Percentiles rank a stretch among this genome's conserved stretches.
These are phyloP conservation scores for Leccinum barrowsii DNA, from an alignment of 768 basidiomycete species.

Conservation along the genomic window DNA sequence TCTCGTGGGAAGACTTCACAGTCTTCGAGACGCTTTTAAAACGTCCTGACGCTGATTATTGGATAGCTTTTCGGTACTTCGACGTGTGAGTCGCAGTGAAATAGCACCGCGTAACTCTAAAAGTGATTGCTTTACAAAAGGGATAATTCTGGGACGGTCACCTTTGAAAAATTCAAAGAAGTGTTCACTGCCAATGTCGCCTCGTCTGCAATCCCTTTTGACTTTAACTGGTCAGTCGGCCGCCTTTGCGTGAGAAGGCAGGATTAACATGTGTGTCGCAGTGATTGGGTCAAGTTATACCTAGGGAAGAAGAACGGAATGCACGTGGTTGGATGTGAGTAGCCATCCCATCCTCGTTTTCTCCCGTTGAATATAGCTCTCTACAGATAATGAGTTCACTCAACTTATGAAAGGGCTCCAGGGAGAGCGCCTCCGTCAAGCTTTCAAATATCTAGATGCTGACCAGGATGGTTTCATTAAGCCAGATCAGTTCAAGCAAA, in stretches of 20 bases:
- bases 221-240: constrained; percentile 77
- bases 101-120: not conserved
- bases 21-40: constrained; percentile 93
- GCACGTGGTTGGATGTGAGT: constrained; percentile 88
- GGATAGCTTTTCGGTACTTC: constrained; percentile 95
- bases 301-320: constrained; percentile 89
- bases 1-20: constrained; percentile 94
- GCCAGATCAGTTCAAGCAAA: constrained; percentile 91
- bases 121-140: constrained; percentile 36
- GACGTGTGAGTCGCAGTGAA: constrained; percentile 67
- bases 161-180: constrained; percentile 91
- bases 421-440: constrained; percentile 94
- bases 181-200: constrained; percentile 82
- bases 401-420: constrained; percentile 98
- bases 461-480: constrained; percentile 92
- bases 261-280: constrained; percentile 26
- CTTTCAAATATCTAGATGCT: constrained; percentile 87
- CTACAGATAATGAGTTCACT: constrained; percentile 89
- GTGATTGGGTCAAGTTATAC: constrained; percentile 96
- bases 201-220: constrained; percentile 83
- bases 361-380: constrained; percentile 6
- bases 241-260: not conserved
- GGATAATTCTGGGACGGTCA: constrained; percentile 88
- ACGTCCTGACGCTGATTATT: constrained; percentile 94
- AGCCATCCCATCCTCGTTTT: not conserved